Percentiles rank a stretch among this genome's conserved stretches.
These are phyloP conservation scores for Eucalyptus marginata DNA, from an alignment of 345 rosid genomes.

Conservation along the genomic window DNA sequence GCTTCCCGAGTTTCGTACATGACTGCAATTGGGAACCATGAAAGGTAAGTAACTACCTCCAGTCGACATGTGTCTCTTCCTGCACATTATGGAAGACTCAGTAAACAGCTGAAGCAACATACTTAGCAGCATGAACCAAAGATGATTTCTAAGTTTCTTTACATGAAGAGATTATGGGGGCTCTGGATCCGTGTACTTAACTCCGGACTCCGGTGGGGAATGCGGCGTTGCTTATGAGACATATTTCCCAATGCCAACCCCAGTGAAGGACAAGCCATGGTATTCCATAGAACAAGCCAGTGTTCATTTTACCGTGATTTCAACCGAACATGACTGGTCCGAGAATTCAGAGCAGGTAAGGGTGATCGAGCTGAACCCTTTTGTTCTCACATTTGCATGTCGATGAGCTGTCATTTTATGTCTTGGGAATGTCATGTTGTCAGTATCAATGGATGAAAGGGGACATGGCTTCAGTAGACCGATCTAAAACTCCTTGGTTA, in stretches of 20 bases:
- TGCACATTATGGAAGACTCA: background rate
- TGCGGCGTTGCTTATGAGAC: constrained; percentile 64
- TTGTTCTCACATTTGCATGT: background rate
- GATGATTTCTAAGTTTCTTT: background rate
- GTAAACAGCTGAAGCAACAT: background rate
- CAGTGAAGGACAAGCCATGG: constrained; percentile 64
- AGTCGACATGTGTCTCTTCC: background rate
- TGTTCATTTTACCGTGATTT: constrained; percentile 46
- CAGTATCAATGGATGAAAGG: constrained; percentile 44
- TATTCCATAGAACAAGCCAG: constrained; percentile 48
- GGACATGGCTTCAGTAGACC: constrained; percentile 44
- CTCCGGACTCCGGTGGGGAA: constrained; percentile 65
- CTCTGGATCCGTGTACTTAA: constrained; percentile 22
- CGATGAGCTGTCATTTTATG: background rate
- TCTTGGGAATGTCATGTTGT: background rate
- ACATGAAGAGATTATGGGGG: constrained; percentile 30
- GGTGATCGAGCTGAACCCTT: background rate
- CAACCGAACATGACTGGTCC: constrained; percentile 51
- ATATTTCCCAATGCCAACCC: constrained; percentile 59
- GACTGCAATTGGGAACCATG: constrained; percentile 75
- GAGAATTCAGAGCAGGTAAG: constrained; percentile 45
- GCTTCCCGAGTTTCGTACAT: constrained; percentile 60
- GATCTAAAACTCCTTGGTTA: constrained; percentile 58
- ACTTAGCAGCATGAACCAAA: background rate
- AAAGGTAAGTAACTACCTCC: constrained; percentile 18